These are phyloP conservation scores for Russula griseocarnosa DNA, from an alignment of 768 basidiomycete species.

Conservation along the genomic window DNA sequence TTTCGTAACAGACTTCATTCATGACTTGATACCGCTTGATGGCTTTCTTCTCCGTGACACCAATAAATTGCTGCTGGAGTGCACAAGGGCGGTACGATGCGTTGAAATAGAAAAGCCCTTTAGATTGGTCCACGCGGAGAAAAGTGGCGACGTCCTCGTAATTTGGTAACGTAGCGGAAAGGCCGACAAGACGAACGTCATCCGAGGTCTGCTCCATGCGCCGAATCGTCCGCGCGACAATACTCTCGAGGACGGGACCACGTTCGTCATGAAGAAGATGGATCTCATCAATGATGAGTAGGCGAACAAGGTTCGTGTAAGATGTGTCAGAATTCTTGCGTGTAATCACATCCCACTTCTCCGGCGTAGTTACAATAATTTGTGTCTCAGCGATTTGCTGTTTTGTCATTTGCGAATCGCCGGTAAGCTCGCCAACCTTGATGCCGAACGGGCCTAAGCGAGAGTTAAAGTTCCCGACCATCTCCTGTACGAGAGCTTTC, in stretches of 20 bases:
- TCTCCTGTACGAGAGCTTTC: conserved; percentile 99
- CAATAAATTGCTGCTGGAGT: conserved; percentile 94
- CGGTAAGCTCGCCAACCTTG: conserved; percentile 92
- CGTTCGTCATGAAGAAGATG: conserved; percentile 97
- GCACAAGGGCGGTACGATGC: conserved; percentile 91
- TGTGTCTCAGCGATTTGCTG: conserved; percentile 95
- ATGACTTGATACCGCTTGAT: conserved; percentile 97
- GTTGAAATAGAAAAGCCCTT: conserved; percentile 97
- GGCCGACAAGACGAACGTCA: conserved; percentile 88
- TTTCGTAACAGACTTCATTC: conserved; percentile 99
- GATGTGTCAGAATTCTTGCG: conserved; percentile 95
- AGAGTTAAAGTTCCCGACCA: conserved; percentile 89
- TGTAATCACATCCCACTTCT: conserved; percentile 99
- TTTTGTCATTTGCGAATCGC: conserved; percentile 97
- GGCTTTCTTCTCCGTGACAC: conserved; percentile 98
- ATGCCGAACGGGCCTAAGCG: conserved; percentile 71
- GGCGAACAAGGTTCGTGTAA: conserved; percentile 93
- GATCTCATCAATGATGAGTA: conserved; percentile 98
- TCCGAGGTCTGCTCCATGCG: conserved; percentile 93
- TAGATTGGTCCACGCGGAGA: conserved; percentile 87
- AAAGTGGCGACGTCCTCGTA: conserved; percentile 97
- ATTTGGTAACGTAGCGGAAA: conserved; percentile 97
- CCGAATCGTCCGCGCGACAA: conserved; percentile 85
- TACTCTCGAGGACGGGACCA: conserved; percentile 90
- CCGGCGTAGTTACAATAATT: conserved; percentile 97